Conservation (phyloP, 2,329 filamentous ascomycete species). For the Colletotrichum australisinense region DNA sequence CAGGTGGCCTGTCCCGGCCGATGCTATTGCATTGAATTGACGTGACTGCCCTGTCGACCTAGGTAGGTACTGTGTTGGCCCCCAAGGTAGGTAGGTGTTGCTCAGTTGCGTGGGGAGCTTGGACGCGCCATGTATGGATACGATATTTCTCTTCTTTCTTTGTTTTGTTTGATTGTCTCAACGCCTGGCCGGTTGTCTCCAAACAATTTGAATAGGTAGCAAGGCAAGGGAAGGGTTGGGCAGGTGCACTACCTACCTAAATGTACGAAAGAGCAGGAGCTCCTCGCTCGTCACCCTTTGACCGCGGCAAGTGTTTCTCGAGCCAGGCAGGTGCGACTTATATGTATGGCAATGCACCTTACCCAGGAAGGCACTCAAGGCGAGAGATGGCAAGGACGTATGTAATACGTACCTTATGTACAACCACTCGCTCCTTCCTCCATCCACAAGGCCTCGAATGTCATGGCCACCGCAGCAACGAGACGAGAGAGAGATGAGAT, state of each 20-base stretch:
- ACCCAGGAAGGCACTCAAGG: neutral
- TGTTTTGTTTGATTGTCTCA: neutral
- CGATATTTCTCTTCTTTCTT: neutral
- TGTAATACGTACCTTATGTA: neutral
- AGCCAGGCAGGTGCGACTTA: neutral
- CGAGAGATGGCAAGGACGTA: neutral
- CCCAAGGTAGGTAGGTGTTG: neutral
- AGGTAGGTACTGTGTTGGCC: no score
- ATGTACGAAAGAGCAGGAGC: neutral
- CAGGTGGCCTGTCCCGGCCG: conserved; percentile 20
- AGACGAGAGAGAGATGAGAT: neutral
- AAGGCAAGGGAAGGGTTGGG: neutral
- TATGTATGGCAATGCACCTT: neutral
- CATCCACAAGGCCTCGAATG: neutral
- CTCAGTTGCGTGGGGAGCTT: neutral
- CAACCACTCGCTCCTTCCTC: neutral
- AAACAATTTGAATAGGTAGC: neutral
- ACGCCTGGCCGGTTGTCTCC: neutral
- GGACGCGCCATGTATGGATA: neutral
- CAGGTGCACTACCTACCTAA: neutral
- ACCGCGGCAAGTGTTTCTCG: no score
- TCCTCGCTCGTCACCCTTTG: neutral
- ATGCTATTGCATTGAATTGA: conserved; percentile 30
- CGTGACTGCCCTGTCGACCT: conserved; percentile 12
- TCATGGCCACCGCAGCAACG: neutral